These are phyloP conservation scores for Pseudoneurospora amorphoporcata DNA, from an alignment of 495 filamentous ascomycete genomes.

Conservation along the genomic window DNA sequence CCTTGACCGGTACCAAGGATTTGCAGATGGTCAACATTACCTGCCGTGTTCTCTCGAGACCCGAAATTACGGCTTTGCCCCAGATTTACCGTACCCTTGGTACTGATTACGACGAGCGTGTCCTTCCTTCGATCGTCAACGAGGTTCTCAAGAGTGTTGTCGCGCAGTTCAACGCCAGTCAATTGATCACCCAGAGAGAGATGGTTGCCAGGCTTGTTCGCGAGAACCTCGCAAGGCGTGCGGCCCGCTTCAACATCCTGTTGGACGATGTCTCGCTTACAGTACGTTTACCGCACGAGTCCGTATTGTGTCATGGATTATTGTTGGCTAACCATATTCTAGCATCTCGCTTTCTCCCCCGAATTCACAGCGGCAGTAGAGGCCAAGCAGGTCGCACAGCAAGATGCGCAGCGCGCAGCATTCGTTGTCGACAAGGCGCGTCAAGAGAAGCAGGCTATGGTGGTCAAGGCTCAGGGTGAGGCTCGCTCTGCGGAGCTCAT, in stretches of 20 bases:
- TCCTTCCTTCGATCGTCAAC: slow-evolving; percentile 95
- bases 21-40: slow-evolving; percentile 99
- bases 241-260: slow-evolving; percentile 92
- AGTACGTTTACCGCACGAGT: slow-evolving; percentile 40
- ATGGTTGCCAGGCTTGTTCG: slow-evolving; percentile 84
- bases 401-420: slow-evolving; percentile 93
- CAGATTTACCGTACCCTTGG: slow-evolving; percentile 96
- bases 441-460: slow-evolving; percentile 98
- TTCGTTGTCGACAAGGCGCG: slow-evolving; percentile 98
- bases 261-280: slow-evolving; percentile 96
- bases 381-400: slow-evolving; percentile 97
- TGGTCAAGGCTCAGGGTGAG: slow-evolving; percentile 98
- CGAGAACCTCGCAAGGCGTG: slow-evolving; percentile 82
- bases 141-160: slow-evolving; percentile 98
- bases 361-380: slow-evolving; percentile 98
- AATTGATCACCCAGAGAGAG: slow-evolving; percentile 97
- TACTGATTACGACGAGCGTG: slow-evolving; percentile 91
- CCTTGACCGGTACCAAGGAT: slow-evolving; percentile 96
- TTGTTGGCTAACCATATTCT: slow-evolving; percentile 14
- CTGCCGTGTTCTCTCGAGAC: slow-evolving; percentile 94
- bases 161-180: slow-evolving; percentile 97
- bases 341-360: slow-evolving; percentile 98
- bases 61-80: slow-evolving; percentile 76
- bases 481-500: slow-evolving; percentile 96
- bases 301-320: neutral